Base-by-base conservation (phyloP, 2,329 filamentous ascomycete genomes). In the Akanthomyces muscarius region DNA sequence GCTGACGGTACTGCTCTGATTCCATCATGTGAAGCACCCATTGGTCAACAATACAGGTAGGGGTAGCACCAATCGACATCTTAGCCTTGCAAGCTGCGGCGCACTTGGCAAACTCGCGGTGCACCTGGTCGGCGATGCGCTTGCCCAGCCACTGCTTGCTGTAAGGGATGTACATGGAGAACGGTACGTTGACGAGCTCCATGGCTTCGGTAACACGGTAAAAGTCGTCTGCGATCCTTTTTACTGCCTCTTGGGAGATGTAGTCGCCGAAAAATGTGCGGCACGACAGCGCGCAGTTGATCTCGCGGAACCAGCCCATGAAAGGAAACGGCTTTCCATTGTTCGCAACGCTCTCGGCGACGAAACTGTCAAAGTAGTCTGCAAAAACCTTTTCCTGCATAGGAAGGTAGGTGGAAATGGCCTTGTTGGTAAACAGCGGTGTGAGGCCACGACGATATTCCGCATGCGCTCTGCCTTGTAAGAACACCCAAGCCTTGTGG, bases 261-360 rank as follows among this genome's bases (percentile, higher is more conserved):
- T 92, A 92, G 76, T 91, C 84, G 28, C 90, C 90, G 53, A 92
- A 89, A 71, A 93, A 93, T 10, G 90, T 92, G 54, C 89, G 84
- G 77, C 89, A 91, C 8, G 89, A 91, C 2, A 92, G 77, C 4
- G 90, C 90, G 71, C 88, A 91, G 80, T 91, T 91, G 71, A 93
- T 83, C 74, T 92, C 89, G 67, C 90, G 85, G 75, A 93, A 91
- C 44, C 83, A 77, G 21, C 81, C 78, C 87, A 93, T 92, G 79
- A 89, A 92, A 0, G 84, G 81, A 57, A 81, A 79, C 0, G 88
- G 85, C 69, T 83, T 79, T 63, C 83, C 82, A 21, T 81, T 75
- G 58, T 83, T 81, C 0, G 63, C 70, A 18, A 72, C 56, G 62
- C 86, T 90, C 59, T 86, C 81, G 28, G 84, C 75, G 38, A 91